A percentile compares a stretch with the other conserved stretches of the same genome.
These are phyloP conservation scores for Arthrinium puccinioides DNA, from an alignment of 2,329 filamentous ascomycete genomes.

Conservation along the genomic window DNA sequence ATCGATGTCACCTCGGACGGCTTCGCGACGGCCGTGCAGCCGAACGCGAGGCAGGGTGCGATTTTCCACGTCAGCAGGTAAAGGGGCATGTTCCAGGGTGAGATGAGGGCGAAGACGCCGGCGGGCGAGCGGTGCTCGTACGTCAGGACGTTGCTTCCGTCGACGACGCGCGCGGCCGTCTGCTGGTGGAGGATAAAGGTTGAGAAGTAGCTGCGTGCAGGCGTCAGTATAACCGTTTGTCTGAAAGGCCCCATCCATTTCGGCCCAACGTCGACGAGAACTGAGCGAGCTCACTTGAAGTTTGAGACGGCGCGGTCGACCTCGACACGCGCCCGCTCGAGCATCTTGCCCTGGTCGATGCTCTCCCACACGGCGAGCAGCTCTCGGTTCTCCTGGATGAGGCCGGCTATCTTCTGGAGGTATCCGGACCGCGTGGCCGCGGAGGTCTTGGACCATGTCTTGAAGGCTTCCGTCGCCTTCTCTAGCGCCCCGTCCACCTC, in stretches of 20 bases:
- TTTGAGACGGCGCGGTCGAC: constrained; percentile 25
- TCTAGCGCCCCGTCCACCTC: constrained; percentile 17
- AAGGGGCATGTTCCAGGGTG: constrained; percentile 28
- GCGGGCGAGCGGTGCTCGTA: constrained; percentile 26
- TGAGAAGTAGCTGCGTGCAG: constrained; percentile 21
- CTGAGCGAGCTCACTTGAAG: constrained; percentile 23
- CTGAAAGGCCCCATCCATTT: too few relatives aligned
- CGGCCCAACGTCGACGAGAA: too few relatives aligned
- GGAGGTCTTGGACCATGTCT: constrained; percentile 20
- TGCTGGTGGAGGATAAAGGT: constrained; percentile 26
- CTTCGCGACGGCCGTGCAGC: constrained; percentile 26
- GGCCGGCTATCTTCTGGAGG: constrained; percentile 16
- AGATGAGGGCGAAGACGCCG: constrained; percentile 25
- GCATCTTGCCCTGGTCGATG: constrained; percentile 26
- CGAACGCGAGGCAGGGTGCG: constrained; percentile 26
- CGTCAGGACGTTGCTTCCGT: constrained; percentile 19
- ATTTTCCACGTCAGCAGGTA: constrained; percentile 28
- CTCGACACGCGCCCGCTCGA: constrained; percentile 23
- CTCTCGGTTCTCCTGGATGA: constrained; percentile 21
- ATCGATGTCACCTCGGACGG: constrained; percentile 26
- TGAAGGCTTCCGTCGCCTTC: constrained; percentile 17
- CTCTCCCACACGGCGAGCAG: constrained; percentile 27
- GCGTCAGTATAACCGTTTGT: too few relatives aligned
- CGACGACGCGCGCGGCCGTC: constrained; percentile 21
- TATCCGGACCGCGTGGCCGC: constrained; percentile 15